Conservation (phyloP, 2,329 filamentous ascomycete species). For the Alternaria viburni region DNA sequence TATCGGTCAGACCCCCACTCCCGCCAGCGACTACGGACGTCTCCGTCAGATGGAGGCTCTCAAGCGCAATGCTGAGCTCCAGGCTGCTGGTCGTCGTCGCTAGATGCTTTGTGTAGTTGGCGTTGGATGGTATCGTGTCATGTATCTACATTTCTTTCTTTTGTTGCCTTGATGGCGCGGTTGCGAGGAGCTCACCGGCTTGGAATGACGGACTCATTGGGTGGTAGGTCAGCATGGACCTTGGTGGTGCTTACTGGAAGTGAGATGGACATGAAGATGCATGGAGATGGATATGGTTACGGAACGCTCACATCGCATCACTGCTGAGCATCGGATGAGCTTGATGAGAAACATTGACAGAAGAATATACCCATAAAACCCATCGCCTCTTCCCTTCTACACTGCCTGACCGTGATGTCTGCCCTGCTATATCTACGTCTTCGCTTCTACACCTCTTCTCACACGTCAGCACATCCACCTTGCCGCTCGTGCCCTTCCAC, state of each 20-base stretch:
- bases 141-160: neutral
- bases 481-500: neutral
- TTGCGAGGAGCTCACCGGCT: neutral
- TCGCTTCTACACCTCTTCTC: neutral
- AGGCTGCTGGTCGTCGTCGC: slow-evolving; percentile 7
- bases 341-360: neutral
- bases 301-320: neutral
- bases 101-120: neutral
- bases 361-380: neutral
- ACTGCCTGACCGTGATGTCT: neutral
- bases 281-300: neutral
- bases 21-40: slow-evolving; percentile 5
- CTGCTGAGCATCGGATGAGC: neutral
- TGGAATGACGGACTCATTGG: neutral
- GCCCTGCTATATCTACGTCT: neutral
- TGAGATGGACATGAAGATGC: neutral
- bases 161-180: neutral
- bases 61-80: slow-evolving; percentile 16
- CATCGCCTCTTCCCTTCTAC: neutral
- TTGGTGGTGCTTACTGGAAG: neutral
- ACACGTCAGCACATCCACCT: neutral
- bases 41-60: slow-evolving; percentile 27
- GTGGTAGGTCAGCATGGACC: neutral
- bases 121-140: neutral
- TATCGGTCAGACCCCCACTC: neutral